Evolutionary conservation across 352 stramenopile genomes (phyloP).

Genomic region (Phytophthora uliginosa): DNA sequence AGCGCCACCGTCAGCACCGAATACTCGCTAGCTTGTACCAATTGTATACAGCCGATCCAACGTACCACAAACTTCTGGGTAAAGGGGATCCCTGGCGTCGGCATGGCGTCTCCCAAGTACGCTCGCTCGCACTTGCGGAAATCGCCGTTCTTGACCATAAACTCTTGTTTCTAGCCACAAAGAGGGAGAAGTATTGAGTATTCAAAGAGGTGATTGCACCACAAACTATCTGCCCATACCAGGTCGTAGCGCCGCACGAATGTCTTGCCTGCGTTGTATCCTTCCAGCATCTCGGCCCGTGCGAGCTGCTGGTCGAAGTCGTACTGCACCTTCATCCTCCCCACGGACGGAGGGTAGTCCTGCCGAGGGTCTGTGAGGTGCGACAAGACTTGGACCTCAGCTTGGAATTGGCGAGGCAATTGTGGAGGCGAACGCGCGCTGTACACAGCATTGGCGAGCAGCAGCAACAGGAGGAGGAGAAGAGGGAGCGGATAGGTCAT

Average conservation of each 20-base stretch:
- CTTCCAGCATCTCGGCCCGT: constrained; percentile 64
- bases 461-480: constrained; percentile 22
- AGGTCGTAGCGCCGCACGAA: constrained; percentile 78
- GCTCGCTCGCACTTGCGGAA: constrained; percentile 79
- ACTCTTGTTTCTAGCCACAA: constrained; percentile 59
- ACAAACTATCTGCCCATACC: constrained; percentile 3
- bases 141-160: constrained; percentile 77
- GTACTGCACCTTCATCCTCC: constrained; percentile 69
- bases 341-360: constrained; percentile 65
- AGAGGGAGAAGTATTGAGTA: neutral
- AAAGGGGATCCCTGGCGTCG: constrained; percentile 58
- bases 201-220: neutral
- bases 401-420: constrained; percentile 71
- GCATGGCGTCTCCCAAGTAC: constrained; percentile 76
- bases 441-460: constrained; percentile 4
- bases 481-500: constrained; percentile 5
- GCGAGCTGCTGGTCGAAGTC: constrained; percentile 71
- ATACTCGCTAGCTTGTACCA: neutral
- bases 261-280: constrained; percentile 77
- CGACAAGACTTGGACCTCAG: constrained; percentile 63
- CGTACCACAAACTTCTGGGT: constrained; percentile 60
- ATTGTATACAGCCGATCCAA: neutral
- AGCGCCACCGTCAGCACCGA: neutral
- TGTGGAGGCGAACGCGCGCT: constrained; percentile 23
- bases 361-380: constrained; percentile 70